Evolutionary conservation across 495 filamentous ascomycete species (phyloP), one percentile per base, ranked within the genome.

Genomic region (Pseudoneurospora amorphoporcata): DNA sequence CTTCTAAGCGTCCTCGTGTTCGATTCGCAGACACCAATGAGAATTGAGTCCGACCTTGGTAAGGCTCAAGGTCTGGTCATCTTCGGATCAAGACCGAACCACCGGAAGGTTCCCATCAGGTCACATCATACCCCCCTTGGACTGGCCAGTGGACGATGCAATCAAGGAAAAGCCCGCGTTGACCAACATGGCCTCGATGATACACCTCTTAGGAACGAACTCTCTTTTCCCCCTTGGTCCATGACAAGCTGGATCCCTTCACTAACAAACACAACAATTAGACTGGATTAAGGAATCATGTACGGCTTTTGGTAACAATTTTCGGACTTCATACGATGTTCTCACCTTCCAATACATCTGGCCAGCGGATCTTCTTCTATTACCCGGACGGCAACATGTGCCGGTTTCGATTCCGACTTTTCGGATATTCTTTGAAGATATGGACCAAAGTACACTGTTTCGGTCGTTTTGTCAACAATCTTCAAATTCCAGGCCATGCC

Each of bases 1-100:
- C 29, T 41, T 65, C 61, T 17, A 76, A 76, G 70, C 74, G 41
- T 23, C 53, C 14, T 0, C 68, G 70, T 14, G 73, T 74, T 2
- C 39, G 71, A 70, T 72, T 74, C 65, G 70, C 70, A 8, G 72
- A 65, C 39, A 37, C 35, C 4, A 53, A 12, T n/a, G 40, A 53
- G 32, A 17, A 10, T 29, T 43, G 12, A 38, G 8, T 12, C 16
- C 23, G n/a, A 16, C 6, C 41, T 2, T 58, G 47, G 47, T 58
- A 3, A 58, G 23, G 19, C 19, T 19, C 12, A 4, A 41, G 43
- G 47, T 58, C 4, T 14, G 47, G 10, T 43, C 9, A 9, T 58
- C 29, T 14, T 12, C 23, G 45, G 45, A 23, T 23, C 4, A 58
- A 14, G 47, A 29, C n/a, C 10, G 23, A 29, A 29, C 23, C 3